Evolutionary conservation across 306 rosid species (phyloP).

Genomic region (Datisca glomerata): DNA sequence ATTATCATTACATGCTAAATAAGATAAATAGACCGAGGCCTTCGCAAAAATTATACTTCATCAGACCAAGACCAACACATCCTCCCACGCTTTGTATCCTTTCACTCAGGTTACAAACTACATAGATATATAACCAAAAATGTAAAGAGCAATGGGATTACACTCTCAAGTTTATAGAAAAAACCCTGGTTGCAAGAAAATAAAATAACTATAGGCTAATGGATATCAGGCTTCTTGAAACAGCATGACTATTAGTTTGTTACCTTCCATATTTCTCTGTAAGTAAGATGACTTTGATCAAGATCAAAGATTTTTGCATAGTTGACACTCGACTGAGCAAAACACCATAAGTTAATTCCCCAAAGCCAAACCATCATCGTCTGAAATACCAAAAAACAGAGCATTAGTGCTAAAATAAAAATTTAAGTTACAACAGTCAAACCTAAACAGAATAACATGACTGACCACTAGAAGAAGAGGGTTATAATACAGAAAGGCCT

Average conservation of each 20-base stretch:
- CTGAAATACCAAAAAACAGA: constrained; percentile 34
- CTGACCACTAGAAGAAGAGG: constrained; percentile 94
- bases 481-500: constrained; percentile 95
- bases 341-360: constrained; percentile 90
- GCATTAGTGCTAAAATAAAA: constrained; percentile 13
- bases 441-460: constrained; percentile 11
- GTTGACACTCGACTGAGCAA: constrained; percentile 49
- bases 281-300: constrained; percentile 78
- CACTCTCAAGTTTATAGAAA: too few species aligned
- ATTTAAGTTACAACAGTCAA: constrained; percentile 5
- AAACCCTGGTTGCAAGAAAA: constrained; percentile 29
- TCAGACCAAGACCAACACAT: too few species aligned
- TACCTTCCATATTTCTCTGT: constrained; percentile 97
- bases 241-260: constrained; percentile 9
- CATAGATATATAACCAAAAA: too few species aligned
- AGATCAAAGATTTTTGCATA: constrained; percentile 83
- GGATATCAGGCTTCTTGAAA: too few species aligned
- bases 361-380: constrained; percentile 94
- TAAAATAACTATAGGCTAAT: too few species aligned
- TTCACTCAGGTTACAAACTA: too few species aligned
- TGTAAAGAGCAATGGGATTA: too few species aligned
- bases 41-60: too few species aligned
- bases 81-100: too few species aligned
- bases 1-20: too few species aligned
- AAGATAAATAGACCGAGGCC: too few species aligned